Base-by-base conservation (phyloP, 768 basidiomycete genomes). In the Tylopilus cervinicoccineus region DNA sequence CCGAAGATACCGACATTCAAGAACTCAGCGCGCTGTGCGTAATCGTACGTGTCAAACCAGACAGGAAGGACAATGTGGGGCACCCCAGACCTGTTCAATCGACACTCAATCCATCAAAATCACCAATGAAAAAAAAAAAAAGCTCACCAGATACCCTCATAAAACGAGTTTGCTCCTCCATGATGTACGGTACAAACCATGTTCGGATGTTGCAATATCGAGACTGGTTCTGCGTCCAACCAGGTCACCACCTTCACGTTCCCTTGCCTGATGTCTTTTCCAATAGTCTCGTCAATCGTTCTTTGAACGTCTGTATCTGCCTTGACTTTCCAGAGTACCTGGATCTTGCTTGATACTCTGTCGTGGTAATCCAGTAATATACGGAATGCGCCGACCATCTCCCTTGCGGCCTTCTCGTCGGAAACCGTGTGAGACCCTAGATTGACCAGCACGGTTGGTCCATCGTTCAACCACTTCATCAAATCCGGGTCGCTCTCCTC, bases 1-100 rank as follows among this genome's bases (percentile, higher is more conserved):
- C 31, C 47, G 11, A 44, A 57, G 13, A 57, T 16, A 24, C 43
- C 48, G 8, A 43, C 39, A 28, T 43, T 47, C 38, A 45, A 17
- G 28, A 20, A 43, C n/a, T 57, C 51, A 0, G 27, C 42, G 14
- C 44, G 45, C 5, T 14, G 20, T 10, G 38, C 38, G 10, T 46
- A 47, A 16, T 56, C 45, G 20, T 37, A 58, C 4, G 46, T 54
- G 32, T 54, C 56, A 6, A 13, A 43, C 52, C 52, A 54, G n/a
- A 48, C 46, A 1, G 56, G 36, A 14, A 58, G 52, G 14, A 53
- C 32, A 8, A 57, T 34, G n/a, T 50, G 51, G 0, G 51, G 52
- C 0, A 45, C 12, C 1, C 56, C 56, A 33, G 46, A 58, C 45
- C 56, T 58, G 16, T 38, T 16, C n/a, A 20, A 44, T 5, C 16